Conservation (phyloP, 495 filamentous ascomycete species). For the Hyphodiscus hymeniophilus region DNA sequence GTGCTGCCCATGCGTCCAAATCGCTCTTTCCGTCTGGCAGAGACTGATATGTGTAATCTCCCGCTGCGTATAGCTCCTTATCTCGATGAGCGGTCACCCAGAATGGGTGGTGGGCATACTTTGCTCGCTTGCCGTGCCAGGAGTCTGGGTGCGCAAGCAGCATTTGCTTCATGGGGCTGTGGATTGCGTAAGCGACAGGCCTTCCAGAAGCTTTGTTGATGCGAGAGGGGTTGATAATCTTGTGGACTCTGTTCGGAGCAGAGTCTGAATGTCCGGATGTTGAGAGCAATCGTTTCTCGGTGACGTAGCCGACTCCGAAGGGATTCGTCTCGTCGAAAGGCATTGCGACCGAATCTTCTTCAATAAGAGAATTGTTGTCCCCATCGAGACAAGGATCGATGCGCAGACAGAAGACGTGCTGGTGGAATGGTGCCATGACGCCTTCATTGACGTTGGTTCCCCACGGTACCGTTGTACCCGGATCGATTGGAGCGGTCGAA, state of each 20-base stretch:
- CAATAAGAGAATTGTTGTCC: constrained; percentile 53
- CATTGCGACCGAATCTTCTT: constrained; percentile 25
- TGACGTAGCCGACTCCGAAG: constrained; percentile 13
- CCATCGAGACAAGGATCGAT: constrained; percentile 59
- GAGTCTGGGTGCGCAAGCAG: constrained; percentile 28
- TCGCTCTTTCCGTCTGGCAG: constrained; percentile 27
- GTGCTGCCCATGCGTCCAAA: constrained; percentile 22
- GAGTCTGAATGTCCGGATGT: constrained; percentile 49
- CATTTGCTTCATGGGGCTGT: constrained; percentile 27
- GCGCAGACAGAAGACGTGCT: constrained; percentile 64
- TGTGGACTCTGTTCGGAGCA: constrained; percentile 59
- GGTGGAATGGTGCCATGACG: constrained; percentile 46
- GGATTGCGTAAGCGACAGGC: constrained; percentile 31
- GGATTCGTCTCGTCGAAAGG: constrained; percentile 12
- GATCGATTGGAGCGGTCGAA: constrained; percentile 63
- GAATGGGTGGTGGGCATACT: constrained; percentile 31
- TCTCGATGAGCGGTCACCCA: constrained; percentile 32
- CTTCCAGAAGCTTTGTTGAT: constrained; percentile 57
- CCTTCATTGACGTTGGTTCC: constrained; percentile 60
- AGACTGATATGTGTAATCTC: constrained; percentile 36
- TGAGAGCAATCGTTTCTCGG: constrained; percentile 10
- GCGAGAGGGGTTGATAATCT: constrained; percentile 60
- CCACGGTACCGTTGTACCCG: constrained; percentile 56
- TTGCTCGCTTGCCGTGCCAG: constrained; percentile 28
- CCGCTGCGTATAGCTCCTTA: constrained; percentile 32